Percentiles rank a stretch among this genome's conserved stretches.
Evolutionary conservation across 495 filamentous ascomycete species (phyloP).

Genomic region (Hyaloscypha bicolor): DNA sequence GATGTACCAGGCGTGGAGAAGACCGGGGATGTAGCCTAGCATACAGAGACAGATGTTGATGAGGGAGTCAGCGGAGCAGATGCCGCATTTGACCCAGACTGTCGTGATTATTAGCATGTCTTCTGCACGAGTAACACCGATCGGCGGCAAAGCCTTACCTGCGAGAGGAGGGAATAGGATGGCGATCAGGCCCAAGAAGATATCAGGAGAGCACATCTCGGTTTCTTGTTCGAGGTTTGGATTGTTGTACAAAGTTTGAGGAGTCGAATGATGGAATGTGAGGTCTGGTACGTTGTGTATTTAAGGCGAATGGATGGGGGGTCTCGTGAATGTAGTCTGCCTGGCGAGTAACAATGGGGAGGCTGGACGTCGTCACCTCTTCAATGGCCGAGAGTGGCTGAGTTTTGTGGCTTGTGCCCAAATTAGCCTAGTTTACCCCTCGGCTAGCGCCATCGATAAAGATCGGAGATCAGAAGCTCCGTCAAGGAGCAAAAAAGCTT

Average conservation of each 20-base stretch:
- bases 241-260: neutral
- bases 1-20: slow-evolving; percentile 98
- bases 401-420: neutral
- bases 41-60: slow-evolving; percentile 93
- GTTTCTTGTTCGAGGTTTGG: neutral
- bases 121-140: slow-evolving; percentile 3
- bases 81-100: slow-evolving; percentile 96
- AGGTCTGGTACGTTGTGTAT: neutral
- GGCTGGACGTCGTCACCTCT: slow-evolving; percentile 11
- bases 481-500: slow-evolving; percentile 18
- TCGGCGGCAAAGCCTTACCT: slow-evolving; percentile 58
- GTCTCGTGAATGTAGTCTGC: slow-evolving; percentile 8
- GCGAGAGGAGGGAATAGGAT: slow-evolving; percentile 92
- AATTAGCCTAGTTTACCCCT: slow-evolving; percentile 21
- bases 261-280: neutral
- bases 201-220: slow-evolving; percentile 66
- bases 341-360: neutral
- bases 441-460: neutral
- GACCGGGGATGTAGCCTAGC: slow-evolving; percentile 87
- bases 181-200: slow-evolving; percentile 86
- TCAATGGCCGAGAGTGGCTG: neutral
- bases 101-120: slow-evolving; percentile 30
- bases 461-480: slow-evolving; percentile 3
- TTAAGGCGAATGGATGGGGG: neutral
- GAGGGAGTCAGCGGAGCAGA: slow-evolving; percentile 90